Percentiles rank a stretch among this genome's conserved stretches.
Conservation (phyloP, 2,329 filamentous ascomycete species). For the Esteya vermicola region DNA sequence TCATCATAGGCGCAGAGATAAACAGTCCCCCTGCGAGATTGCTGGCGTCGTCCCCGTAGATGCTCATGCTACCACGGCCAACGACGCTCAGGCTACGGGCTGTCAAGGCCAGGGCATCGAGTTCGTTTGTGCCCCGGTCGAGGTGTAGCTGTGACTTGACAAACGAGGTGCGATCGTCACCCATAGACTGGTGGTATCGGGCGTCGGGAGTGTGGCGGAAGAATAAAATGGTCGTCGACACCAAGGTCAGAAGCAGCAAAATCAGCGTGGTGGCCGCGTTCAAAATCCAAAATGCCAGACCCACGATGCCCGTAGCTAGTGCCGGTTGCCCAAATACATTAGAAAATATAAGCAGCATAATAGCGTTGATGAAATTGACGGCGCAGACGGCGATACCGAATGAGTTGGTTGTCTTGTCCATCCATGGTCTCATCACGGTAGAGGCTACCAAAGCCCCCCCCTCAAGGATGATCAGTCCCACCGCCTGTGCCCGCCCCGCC, state of each 20-base stretch:
- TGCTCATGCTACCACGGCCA: too few relatives aligned
- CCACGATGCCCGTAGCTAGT: slow-evolving; percentile 67
- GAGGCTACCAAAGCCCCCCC: slow-evolving; percentile 54
- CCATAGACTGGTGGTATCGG: slow-evolving; percentile 78
- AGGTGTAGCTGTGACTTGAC: slow-evolving; percentile 78
- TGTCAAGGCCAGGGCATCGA: slow-evolving; percentile 71
- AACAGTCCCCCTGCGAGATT: too few relatives aligned
- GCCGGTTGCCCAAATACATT: slow-evolving; percentile 63
- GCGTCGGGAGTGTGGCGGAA: slow-evolving; percentile 75
- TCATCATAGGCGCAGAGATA: too few relatives aligned
- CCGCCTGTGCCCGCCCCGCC: slow-evolving; percentile 52
- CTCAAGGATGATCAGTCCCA: slow-evolving; percentile 65
- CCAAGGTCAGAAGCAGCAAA: slow-evolving; percentile 60
- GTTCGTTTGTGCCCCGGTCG: slow-evolving; percentile 55
- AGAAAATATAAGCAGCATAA: slow-evolving; percentile 73
- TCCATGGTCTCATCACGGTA: slow-evolving; percentile 68
- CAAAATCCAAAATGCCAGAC: slow-evolving; percentile 66
- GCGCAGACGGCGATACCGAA: slow-evolving; percentile 76
- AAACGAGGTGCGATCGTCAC: slow-evolving; percentile 74
- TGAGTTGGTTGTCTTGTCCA: slow-evolving; percentile 84
- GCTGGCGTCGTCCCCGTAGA: too few relatives aligned
- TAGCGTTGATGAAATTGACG: slow-evolving; percentile 67
- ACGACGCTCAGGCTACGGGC: too few relatives aligned
- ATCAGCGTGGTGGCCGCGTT: slow-evolving; percentile 66
- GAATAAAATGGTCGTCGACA: slow-evolving; percentile 49